Percentiles rank a stretch among this genome's conserved stretches.
phyloP scores from a whole-genome alignment of 495 filamentous ascomycete genomes.

The Cercophora scortea region DNA sequence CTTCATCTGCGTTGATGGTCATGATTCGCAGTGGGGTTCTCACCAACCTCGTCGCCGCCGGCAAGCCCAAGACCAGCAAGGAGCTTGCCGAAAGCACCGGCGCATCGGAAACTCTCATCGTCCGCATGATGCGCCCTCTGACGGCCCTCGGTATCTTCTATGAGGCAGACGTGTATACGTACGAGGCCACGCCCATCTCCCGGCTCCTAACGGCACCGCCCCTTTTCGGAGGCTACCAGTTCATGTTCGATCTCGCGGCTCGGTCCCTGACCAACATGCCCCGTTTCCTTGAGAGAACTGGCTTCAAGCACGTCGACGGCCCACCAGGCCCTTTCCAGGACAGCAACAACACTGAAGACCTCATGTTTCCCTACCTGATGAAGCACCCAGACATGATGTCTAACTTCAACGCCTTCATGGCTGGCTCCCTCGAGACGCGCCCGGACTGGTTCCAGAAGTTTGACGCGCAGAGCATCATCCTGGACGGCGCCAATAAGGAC shows the following conservation, averaged over 20 bases:
- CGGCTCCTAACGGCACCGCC: neutral
- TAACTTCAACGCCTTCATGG: slow-evolving; percentile 1
- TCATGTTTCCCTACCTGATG: neutral
- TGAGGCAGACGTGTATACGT: neutral
- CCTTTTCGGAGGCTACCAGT: neutral
- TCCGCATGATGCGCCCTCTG: neutral
- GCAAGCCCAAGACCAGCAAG: neutral
- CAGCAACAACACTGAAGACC: neutral
- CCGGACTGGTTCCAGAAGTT: slow-evolving; percentile 2
- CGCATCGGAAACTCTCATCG: neutral
- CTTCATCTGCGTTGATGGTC: neutral
- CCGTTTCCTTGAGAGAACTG: neutral
- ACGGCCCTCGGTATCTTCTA: neutral
- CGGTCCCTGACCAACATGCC: slow-evolving; percentile 1
- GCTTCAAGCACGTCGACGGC: slow-evolving; percentile 1
- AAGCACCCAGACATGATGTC: slow-evolving; percentile 1
- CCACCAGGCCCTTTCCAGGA: neutral
- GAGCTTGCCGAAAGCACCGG: neutral
- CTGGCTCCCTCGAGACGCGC: neutral
- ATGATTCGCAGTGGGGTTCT: neutral
- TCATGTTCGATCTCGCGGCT: neutral
- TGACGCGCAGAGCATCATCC: slow-evolving; percentile 1
- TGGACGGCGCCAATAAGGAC: neutral
- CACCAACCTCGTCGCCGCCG: neutral
- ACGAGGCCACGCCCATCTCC: neutral